Percentiles rank a stretch among this genome's conserved stretches.
phyloP scores from a whole-genome alignment of 2,329 filamentous ascomycete species.

The Emergomyces africanus region DNA sequence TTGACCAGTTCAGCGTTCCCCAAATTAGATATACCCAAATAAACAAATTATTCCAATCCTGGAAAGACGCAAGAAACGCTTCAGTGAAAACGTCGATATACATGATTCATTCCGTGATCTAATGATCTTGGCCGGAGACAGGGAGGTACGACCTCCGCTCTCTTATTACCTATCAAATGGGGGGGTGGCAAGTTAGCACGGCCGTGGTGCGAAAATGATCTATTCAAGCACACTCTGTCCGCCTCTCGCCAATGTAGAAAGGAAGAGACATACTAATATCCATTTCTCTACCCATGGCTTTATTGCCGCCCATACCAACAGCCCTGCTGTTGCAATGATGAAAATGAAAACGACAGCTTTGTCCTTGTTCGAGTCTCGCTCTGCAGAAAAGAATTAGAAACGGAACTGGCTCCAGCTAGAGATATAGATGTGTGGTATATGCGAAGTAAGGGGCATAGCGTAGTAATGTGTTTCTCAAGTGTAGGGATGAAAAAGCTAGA shows the following conservation, averaged over 20 bases:
- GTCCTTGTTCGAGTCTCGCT: slow-evolving; percentile 55
- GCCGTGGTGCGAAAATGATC: background rate
- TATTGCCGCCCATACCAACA: slow-evolving; percentile 48
- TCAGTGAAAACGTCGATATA: no score
- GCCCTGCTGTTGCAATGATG: slow-evolving; percentile 48
- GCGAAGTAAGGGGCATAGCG: background rate
- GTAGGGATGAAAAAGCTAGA: background rate
- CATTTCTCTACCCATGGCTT: slow-evolving; percentile 48
- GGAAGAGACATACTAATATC: slow-evolving; percentile 32
- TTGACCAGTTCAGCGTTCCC: no score
- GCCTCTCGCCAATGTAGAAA: background rate
- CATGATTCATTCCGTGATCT: background rate
- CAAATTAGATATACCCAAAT: no score
- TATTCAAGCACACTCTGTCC: background rate
- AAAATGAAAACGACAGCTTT: slow-evolving; percentile 54
- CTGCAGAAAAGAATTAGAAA: slow-evolving; percentile 19
- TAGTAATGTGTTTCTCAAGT: background rate
- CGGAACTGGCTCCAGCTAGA: background rate
- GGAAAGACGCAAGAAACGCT: no score
- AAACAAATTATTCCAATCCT: no score
- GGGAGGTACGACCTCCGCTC: slow-evolving; percentile 41
- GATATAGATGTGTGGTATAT: background rate
- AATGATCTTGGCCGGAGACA: slow-evolving; percentile 24
- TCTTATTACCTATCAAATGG: slow-evolving; percentile 27
- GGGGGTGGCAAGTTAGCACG: background rate